Evolutionary conservation across 768 basidiomycete species (phyloP).

Genomic region (Boletus insuetus): DNA sequence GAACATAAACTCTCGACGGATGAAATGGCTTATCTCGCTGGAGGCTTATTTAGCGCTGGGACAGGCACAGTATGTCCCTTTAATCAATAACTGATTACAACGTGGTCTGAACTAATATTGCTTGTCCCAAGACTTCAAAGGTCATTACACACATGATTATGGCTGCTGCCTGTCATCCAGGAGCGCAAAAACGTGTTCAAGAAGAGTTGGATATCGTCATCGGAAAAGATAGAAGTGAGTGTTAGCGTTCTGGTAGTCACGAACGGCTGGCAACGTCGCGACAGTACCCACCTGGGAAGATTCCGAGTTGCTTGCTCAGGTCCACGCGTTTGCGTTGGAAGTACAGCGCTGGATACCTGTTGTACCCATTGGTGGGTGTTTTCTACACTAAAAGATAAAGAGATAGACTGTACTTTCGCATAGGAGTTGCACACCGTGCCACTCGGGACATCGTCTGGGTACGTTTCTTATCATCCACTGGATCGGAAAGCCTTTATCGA

Average conservation of each 20-base stretch:
- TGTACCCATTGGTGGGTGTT: conserved; percentile 19
- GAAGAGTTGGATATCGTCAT: conserved; percentile 52
- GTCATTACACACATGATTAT: conserved; percentile 51
- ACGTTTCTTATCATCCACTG: not conserved
- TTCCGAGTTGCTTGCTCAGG: conserved; percentile 30
- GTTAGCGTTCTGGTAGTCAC: too few species aligned
- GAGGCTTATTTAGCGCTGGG: conserved; percentile 58
- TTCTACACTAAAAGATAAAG: not conserved
- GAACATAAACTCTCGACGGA: conserved; percentile 47
- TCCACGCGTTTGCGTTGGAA: conserved; percentile 37
- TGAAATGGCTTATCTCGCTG: conserved; percentile 58
- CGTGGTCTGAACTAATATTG: not conserved
- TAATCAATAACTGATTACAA: not conserved
- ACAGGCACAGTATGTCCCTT: conserved; percentile 42
- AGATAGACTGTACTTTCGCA: not conserved
- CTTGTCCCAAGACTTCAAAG: conserved; percentile 38
- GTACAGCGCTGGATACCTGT: conserved; percentile 36
- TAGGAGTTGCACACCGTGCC: conserved; percentile 55
- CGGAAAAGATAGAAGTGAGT: conserved; percentile 35
- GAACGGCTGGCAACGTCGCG: not conserved
- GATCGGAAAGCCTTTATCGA: conserved; percentile 36
- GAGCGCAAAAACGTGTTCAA: conserved; percentile 47
- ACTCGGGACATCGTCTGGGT: conserved; percentile 65
- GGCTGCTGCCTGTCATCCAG: conserved; percentile 53
- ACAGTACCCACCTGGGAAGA: conserved; percentile 38